Percentiles rank a stretch among this genome's conserved stretches.
These are phyloP conservation scores for Tetracladium maxilliforme DNA, from an alignment of 2,329 filamentous ascomycete species.

Conservation along the genomic window DNA sequence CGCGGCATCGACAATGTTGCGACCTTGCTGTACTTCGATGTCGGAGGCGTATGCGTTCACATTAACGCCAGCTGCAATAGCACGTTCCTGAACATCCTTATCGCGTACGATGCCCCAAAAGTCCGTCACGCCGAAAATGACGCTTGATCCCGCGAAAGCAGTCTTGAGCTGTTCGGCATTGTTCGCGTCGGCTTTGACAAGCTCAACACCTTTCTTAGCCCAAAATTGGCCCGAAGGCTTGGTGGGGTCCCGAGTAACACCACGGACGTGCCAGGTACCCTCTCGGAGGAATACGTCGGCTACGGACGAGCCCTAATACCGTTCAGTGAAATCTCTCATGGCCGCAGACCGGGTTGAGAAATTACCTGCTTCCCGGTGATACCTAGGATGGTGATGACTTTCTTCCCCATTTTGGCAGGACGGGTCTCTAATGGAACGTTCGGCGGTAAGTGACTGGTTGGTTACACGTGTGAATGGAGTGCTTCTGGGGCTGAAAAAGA, in stretches of 20 bases:
- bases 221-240: no score
- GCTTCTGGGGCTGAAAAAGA: no score
- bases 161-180: no score
- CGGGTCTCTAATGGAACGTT: no score
- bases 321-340: no score
- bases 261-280: conserved; percentile 6
- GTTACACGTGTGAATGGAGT: no score
- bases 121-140: conserved; percentile 22
- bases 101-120: no score
- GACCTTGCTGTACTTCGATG: conserved; percentile 19
- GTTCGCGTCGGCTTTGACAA: no score
- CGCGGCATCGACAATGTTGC: conserved; percentile 20
- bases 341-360: conserved; percentile 6
- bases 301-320: no score
- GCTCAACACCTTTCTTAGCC: no score
- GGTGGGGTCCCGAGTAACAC: conserved; percentile 7
- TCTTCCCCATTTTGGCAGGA: conserved; percentile 4
- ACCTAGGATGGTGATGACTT: conserved; percentile 18
- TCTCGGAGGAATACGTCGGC: conserved; percentile 7
- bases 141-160: conserved; percentile 20
- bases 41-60: conserved; percentile 10
- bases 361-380: conserved; percentile 16
- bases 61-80: conserved; percentile 7
- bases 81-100: conserved; percentile 5
- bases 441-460: no score